Percentiles rank a stretch among this genome's conserved stretches.
Evolutionary conservation across 495 filamentous ascomycete species (phyloP).

Genomic region (Xylaria sp.): DNA sequence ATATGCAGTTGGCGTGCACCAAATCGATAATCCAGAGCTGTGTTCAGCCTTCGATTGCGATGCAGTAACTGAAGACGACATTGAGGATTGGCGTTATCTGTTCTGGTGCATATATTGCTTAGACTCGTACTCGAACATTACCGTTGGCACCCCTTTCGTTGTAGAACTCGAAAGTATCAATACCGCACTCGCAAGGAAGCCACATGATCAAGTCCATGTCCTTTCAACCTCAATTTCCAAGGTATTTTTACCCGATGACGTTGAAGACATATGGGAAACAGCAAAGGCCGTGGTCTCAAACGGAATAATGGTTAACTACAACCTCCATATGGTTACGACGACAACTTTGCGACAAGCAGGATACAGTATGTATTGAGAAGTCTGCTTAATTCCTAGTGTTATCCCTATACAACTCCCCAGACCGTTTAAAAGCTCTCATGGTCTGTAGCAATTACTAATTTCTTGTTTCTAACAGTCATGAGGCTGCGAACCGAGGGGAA

Average conservation of each 20-base stretch:
- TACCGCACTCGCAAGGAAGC: constrained; percentile 33
- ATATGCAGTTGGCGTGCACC: constrained; percentile 41
- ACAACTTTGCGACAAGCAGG: constrained; percentile 37
- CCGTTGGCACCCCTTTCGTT: constrained; percentile 33
- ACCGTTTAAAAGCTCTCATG: neutral
- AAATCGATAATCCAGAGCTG: constrained; percentile 35
- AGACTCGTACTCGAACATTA: constrained; percentile 46
- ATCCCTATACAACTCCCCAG: neutral
- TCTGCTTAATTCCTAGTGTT: neutral
- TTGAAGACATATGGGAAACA: constrained; percentile 36
- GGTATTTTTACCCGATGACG: constrained; percentile 36
- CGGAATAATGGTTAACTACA: constrained; percentile 30
- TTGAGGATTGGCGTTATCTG: constrained; percentile 47
- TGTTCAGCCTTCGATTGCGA: constrained; percentile 31
- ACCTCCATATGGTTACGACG: constrained; percentile 40
- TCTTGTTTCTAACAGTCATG: constrained; percentile 23
- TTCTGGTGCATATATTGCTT: constrained; percentile 54
- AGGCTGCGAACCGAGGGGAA: constrained; percentile 25
- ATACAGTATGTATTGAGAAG: constrained; percentile 17
- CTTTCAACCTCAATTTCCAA: constrained; percentile 22
- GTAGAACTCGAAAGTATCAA: constrained; percentile 37
- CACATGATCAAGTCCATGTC: constrained; percentile 19
- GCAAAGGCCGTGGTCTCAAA: constrained; percentile 31
- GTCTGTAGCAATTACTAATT: constrained; percentile 4
- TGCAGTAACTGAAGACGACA: constrained; percentile 39